Percentiles rank a stretch among this genome's conserved stretches.
Conservation (phyloP, 1,139 yeast species). For the Scheffersomyces quercinus region DNA sequence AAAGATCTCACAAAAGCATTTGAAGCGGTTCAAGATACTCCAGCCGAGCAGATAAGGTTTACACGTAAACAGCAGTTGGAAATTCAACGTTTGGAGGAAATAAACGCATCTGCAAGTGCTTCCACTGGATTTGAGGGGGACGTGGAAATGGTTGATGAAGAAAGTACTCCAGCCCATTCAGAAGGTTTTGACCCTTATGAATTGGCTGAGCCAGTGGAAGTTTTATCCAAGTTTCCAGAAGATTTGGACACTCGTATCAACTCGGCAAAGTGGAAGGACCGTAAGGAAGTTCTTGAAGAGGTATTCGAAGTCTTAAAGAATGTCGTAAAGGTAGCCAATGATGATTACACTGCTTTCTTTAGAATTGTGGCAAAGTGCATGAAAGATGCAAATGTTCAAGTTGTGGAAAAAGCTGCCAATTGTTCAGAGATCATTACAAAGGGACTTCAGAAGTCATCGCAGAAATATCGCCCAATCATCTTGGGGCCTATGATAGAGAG, state of each 20-base stretch:
- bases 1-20: constrained; percentile 77
- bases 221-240: constrained; percentile 64
- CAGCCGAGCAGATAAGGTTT: constrained; percentile 57
- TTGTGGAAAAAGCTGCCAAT: constrained; percentile 78
- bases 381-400: constrained; percentile 89
- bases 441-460: constrained; percentile 62
- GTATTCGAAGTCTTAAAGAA: constrained; percentile 53
- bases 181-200: constrained; percentile 39
- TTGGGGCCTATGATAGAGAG: constrained; percentile 73
- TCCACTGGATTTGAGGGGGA: constrained; percentile 28
- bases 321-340: constrained; percentile 40
- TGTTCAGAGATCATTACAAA: constrained; percentile 62
- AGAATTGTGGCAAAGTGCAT: constrained; percentile 68
- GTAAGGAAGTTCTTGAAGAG: constrained; percentile 83
- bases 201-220: constrained; percentile 51
- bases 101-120: constrained; percentile 16
- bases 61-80: constrained; percentile 51
- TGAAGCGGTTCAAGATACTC: constrained; percentile 46
- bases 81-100: constrained; percentile 17
- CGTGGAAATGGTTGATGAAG: constrained; percentile 42
- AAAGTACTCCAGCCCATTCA: constrained; percentile 1
- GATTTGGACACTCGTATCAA: constrained; percentile 56
- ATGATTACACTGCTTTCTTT: constrained; percentile 64
- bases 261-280: constrained; percentile 85
- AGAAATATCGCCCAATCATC: constrained; percentile 54